A percentile compares a stretch with the other conserved stretches of the same genome.
phyloP scores from a whole-genome alignment of 306 rosid genomes.

The Rosa rugosa region DNA sequence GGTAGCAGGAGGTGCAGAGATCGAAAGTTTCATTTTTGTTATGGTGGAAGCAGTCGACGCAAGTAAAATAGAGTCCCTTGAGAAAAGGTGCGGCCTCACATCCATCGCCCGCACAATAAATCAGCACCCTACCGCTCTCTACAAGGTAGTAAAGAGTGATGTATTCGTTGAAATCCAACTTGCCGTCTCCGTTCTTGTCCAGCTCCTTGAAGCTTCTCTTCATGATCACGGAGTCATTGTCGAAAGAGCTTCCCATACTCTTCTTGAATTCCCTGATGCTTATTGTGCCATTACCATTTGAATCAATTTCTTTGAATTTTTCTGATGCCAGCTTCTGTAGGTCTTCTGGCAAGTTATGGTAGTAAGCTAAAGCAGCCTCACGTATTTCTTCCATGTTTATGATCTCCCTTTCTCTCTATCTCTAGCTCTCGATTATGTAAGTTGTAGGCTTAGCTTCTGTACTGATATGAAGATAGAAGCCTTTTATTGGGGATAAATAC shows the following conservation, averaged over 20 bases:
- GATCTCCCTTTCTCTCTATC: not conserved
- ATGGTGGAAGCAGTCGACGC: slow-evolving; percentile 6
- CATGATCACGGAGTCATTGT: not conserved
- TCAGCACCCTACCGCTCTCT: not conserved
- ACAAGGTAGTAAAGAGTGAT: slow-evolving; percentile 11
- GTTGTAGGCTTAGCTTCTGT: not conserved
- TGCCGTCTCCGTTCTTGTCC: not conserved
- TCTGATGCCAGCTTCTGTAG: not conserved
- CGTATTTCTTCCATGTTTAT: slow-evolving; percentile 19
- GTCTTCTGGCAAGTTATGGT: not conserved
- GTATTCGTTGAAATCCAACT: slow-evolving; percentile 8
- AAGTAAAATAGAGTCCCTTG: slow-evolving; percentile 9
- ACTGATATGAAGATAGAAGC: not conserved
- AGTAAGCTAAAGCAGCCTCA: slow-evolving; percentile 16
- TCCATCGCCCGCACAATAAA: not conserved
- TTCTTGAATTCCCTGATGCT: slow-evolving; percentile 2
- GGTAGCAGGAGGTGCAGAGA: slow-evolving; percentile 19
- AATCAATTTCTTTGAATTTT: not conserved
- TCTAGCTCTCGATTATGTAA: not conserved
- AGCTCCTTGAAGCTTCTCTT: slow-evolving; percentile 1
- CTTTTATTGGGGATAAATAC: no score
- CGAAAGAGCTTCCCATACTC: not conserved
- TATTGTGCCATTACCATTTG: not conserved
- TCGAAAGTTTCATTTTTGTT: not conserved
- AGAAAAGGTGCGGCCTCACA: not conserved